Conservation (phyloP, 345 rosid species). For the Sisymbrium irio region DNA sequence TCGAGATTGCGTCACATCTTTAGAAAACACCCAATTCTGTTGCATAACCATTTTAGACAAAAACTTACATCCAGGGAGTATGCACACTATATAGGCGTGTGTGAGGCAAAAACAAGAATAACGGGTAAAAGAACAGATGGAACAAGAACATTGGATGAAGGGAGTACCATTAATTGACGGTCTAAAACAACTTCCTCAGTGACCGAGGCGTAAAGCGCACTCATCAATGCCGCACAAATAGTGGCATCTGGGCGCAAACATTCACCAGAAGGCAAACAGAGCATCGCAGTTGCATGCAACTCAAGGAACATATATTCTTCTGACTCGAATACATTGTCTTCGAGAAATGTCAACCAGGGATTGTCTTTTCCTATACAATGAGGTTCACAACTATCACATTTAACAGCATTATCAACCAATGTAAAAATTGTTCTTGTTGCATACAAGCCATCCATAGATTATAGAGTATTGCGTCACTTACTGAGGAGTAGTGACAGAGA, state of each 20-base stretch:
- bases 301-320: constrained; percentile 62
- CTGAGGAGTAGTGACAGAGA: constrained; percentile 65
- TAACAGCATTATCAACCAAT: constrained; percentile 4
- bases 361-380: constrained; percentile 53
- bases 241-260: constrained; percentile 85
- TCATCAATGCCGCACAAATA: constrained; percentile 82
- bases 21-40: background rate
- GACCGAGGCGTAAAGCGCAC: constrained; percentile 83
- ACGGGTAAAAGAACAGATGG: background rate
- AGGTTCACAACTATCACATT: constrained; percentile 24
- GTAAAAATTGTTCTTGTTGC: background rate
- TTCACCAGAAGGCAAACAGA: constrained; percentile 95
- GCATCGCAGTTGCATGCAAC: constrained; percentile 85
- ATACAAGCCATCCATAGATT: background rate
- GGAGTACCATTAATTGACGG: constrained; percentile 77
- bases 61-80: background rate
- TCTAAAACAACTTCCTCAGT: constrained; percentile 74
- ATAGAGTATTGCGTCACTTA: constrained; percentile 39
- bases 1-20: background rate
- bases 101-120: background rate
- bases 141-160: background rate
- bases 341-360: constrained; percentile 70
- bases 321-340: constrained; percentile 54
- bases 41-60: constrained; percentile 10
- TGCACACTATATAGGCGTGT: background rate